Conservation (phyloP, 306 rosid species). For the Nissolia schottii region DNA sequence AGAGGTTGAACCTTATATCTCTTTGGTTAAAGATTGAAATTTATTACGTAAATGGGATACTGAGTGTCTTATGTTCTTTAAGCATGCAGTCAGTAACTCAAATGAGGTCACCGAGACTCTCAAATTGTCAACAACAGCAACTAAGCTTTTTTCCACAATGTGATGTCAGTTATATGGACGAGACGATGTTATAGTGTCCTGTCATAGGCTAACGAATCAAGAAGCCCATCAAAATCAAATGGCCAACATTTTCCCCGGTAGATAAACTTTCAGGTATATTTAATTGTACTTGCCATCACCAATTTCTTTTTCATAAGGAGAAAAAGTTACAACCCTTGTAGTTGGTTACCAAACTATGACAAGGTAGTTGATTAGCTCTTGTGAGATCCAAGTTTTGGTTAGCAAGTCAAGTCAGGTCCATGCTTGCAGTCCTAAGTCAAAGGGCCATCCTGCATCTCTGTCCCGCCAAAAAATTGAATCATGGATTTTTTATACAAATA, state of each 20-base stretch:
- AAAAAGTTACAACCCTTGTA: not conserved
- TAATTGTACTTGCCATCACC: not conserved
- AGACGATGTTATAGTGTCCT: no score
- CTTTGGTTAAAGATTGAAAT: not conserved
- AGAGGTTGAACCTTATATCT: not conserved
- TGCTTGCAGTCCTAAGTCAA: not conserved
- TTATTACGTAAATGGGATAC: not conserved
- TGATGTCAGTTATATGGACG: no score
- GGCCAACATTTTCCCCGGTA: not conserved
- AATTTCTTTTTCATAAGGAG: not conserved
- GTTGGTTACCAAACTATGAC: slow-evolving; percentile 30
- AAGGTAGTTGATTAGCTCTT: slow-evolving; percentile 25
- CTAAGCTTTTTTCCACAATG: no score
- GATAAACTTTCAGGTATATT: not conserved
- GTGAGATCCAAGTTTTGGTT: slow-evolving; percentile 1
- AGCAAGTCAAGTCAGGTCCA: slow-evolving; percentile 10
- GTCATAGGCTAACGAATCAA: not conserved
- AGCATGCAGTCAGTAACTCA: not conserved
- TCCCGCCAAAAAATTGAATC: not conserved
- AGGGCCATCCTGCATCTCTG: not conserved
- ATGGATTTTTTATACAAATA: no score
- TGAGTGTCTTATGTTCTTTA: not conserved
- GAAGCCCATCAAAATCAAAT: slow-evolving; percentile 20
- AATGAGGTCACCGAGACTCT: no score
- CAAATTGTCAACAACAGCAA: no score